Conservation (phyloP, 2,329 filamentous ascomycete genomes). For the Didymella exigua region DNA sequence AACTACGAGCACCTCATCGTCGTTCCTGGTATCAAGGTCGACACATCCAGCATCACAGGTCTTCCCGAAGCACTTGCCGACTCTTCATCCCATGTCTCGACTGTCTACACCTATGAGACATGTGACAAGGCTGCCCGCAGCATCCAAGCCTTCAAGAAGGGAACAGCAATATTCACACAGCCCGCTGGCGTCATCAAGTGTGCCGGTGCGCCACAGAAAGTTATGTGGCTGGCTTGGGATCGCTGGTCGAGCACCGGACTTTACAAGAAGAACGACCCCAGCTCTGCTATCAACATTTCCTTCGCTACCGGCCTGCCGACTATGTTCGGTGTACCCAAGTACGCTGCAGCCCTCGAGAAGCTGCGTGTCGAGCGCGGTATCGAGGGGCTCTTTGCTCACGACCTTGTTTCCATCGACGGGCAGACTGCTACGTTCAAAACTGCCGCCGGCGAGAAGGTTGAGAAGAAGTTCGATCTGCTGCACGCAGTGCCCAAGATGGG, state of each 20-base stretch:
- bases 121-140: constrained; percentile 47
- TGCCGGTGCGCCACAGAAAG: constrained; percentile 49
- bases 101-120: constrained; percentile 47
- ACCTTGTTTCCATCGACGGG: constrained; percentile 46
- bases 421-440: constrained; percentile 45
- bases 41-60: constrained; percentile 39
- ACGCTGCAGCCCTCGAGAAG: constrained; percentile 44
- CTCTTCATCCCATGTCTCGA: constrained; percentile 41
- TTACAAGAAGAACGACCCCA: constrained; percentile 35
- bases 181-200: constrained; percentile 50
- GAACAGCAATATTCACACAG: constrained; percentile 48
- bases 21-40: constrained; percentile 53
- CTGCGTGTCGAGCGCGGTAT: constrained; percentile 46
- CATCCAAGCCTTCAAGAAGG: constrained; percentile 42
- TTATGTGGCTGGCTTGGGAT: constrained; percentile 52
- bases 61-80: constrained; percentile 46
- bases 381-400: constrained; percentile 48
- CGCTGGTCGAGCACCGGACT: constrained; percentile 46
- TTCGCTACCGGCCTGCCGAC: constrained; percentile 49
- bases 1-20: constrained; percentile 70
- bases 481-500: constrained; percentile 49
- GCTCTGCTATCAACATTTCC: constrained; percentile 44
- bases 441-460: constrained; percentile 34
- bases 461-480: constrained; percentile 46
- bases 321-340: constrained; percentile 52